phyloP scores from a whole-genome alignment of 805 yeast species.

The Hanseniaspora meyeri region DNA sequence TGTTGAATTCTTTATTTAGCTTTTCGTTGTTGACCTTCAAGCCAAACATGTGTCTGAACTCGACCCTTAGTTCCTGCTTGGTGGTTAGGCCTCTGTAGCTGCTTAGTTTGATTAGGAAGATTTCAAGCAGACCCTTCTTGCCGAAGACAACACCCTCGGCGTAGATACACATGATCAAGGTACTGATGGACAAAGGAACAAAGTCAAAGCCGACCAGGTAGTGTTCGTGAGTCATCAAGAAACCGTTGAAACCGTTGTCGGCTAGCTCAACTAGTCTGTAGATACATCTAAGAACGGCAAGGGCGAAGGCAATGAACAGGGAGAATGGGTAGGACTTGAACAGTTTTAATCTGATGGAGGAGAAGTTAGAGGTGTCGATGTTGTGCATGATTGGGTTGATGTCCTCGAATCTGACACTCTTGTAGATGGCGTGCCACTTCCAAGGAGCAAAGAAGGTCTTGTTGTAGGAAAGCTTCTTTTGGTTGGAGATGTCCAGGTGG shows the following conservation, averaged over 20 bases:
- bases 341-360: background rate
- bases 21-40: conserved; percentile 1
- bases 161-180: conserved; percentile 40
- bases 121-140: background rate
- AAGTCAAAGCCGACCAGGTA: conserved; percentile 52
- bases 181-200: conserved; percentile 41
- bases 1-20: background rate
- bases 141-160: conserved; percentile 46
- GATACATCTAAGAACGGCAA: conserved; percentile 53
- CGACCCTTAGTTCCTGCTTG: background rate
- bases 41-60: background rate
- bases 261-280: conserved; percentile 63
- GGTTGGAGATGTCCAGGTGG: conserved; percentile 6
- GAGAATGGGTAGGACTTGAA: conserved; percentile 33
- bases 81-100: conserved; percentile 2
- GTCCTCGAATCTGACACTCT: background rate
- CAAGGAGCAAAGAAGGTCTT: conserved; percentile 1
- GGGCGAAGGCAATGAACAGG: conserved; percentile 36
- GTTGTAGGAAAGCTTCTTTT: background rate
- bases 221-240: conserved; percentile 46
- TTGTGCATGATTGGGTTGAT: conserved; percentile 22
- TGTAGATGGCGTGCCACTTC: conserved; percentile 10
- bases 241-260: conserved; percentile 58
- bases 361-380: background rate
- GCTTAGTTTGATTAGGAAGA: background rate